phyloP scores from a whole-genome alignment of 164 flowering plant species.

The Cinnamomum micranthum region DNA sequence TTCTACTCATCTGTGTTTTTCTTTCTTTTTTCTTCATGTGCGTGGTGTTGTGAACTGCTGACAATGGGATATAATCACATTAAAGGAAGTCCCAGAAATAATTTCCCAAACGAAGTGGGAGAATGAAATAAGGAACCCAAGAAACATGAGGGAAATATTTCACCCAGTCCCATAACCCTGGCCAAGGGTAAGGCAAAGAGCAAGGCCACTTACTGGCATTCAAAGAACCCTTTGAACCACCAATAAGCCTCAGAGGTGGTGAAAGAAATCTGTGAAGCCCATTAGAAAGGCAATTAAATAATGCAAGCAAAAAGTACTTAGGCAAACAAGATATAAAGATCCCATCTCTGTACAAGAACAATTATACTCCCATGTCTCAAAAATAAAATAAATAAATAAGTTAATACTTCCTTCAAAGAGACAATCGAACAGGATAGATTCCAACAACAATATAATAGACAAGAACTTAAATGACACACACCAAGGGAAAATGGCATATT shows the following conservation, averaged over 20 bases:
- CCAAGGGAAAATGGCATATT: not conserved
- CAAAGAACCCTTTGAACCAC: not conserved
- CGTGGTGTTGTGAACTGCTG: too few species aligned
- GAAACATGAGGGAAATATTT: not conserved
- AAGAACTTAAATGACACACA: not conserved
- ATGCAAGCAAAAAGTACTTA: too few species aligned
- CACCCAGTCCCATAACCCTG: not conserved
- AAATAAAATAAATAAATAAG: too few species aligned
- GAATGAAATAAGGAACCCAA: not conserved
- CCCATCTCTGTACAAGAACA: not conserved
- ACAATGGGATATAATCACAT: too few species aligned
- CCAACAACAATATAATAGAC: not conserved
- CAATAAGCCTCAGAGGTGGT: not conserved
- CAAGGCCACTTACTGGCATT: not conserved
- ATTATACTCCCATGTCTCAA: not conserved
- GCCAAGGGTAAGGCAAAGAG: not conserved
- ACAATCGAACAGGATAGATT: not conserved
- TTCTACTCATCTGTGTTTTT: too few species aligned
- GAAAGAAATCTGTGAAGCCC: not conserved
- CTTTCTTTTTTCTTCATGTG: too few species aligned
- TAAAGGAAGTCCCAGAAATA: not conserved
- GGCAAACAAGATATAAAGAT: not conserved
- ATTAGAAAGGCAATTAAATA: not conserved
- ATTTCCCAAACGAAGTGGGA: not conserved
- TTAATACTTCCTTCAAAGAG: not conserved